Base-by-base conservation (phyloP, 768 basidiomycete genomes). In the Agrocybe chaxingu region DNA sequence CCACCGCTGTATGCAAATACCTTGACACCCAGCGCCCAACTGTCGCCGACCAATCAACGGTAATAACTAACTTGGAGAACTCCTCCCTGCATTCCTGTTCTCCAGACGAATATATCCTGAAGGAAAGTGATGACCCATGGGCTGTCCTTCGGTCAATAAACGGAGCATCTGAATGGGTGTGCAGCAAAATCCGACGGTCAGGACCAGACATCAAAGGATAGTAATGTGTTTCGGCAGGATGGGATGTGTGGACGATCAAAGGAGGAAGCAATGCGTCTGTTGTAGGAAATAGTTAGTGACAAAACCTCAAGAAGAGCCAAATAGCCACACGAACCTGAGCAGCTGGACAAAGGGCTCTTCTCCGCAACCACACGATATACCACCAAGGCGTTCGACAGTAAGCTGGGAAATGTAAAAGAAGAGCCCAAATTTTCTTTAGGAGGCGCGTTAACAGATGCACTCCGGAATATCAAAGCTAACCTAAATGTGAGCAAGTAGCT, bases 21-120 rank as follows among this genome's bases (percentile, higher is more conserved):
- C 96, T 76, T 12, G 83, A 70, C 1, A 84, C 82, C 64, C 82
- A 77, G 34, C 87, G 76, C 2, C 89, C 90, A 5, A 91, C 51
- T 1, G 86, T 90, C 8, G 79, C 73, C 65, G 74, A 71, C 82
- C 84, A 83, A 62, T 94, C 89, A 6, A 96, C 61, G 10, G 68
- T 66, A n/a, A 96, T 61, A 2, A 63, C 57, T 3, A 94, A 55
- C 4, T 62, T 48, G 54, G 58, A 12, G 68, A 72, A 45, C 33
- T 65, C 58, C 18, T 63, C 54, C 36, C 61, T 66, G 63, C 91
- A 94, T 10, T 66, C 68, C 4, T 66, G 40, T 13, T 71, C 69
- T 7, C 76, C 79, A 3, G 81, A 77, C 0, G 82, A 76, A 59
- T 86, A 81, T 7, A 92, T 68, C 2, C 71, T 77, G 47, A 59